Evolutionary conservation across 1,284 basidiomycete species (phyloP).

Genomic region (Trichosporon sp.): DNA sequence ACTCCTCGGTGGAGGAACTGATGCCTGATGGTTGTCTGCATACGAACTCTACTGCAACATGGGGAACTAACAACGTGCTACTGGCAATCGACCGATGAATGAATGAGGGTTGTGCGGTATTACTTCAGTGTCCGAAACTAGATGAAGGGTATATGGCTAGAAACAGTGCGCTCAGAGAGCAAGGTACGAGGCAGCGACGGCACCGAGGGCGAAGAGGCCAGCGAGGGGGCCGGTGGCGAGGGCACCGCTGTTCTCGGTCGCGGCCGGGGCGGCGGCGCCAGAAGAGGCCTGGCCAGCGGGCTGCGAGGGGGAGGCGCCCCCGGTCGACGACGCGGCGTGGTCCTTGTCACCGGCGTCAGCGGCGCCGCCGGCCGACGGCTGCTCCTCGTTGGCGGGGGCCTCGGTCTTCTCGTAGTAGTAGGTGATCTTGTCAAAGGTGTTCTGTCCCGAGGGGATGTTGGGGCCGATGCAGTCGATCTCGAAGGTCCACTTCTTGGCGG

Average conservation of each 20-base stretch:
- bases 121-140: background rate
- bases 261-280: background rate
- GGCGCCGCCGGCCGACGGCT: background rate
- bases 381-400: background rate
- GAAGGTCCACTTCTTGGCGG: slow-evolving; percentile 2
- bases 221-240: background rate
- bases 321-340: background rate
- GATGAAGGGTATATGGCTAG: background rate
- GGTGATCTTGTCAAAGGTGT: background rate
- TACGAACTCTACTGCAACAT: background rate
- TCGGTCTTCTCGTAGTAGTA: slow-evolving; percentile 4
- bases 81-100: background rate
- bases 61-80: background rate
- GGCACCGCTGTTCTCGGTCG: background rate
- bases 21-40: background rate
- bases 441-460: background rate
- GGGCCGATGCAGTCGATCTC: background rate
- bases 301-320: background rate
- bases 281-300: background rate
- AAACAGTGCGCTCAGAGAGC: background rate
- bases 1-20: background rate
- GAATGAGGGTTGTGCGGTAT: background rate
- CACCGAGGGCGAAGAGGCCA: background rate
- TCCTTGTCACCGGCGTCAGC: background rate
- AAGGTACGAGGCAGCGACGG: background rate